Conservation (phyloP, 2,329 filamentous ascomycete species). For the Domatiomyces globalis region DNA sequence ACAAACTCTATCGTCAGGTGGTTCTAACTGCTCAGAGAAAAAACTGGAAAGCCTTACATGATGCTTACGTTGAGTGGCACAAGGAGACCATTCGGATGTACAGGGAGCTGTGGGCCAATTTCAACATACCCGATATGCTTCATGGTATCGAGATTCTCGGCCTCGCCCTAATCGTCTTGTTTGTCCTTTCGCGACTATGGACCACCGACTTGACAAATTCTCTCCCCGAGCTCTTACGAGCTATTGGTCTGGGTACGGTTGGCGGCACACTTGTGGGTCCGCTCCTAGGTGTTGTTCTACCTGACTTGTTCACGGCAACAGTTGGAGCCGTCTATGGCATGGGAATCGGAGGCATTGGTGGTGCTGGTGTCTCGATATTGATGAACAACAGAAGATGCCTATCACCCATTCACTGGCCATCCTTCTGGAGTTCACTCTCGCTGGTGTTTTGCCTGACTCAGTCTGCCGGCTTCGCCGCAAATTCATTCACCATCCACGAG, state of each 20-base stretch:
- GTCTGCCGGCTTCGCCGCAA: conserved; percentile 88
- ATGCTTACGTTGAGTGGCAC: conserved; percentile 60
- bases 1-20: conserved; percentile 13
- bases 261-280: conserved; percentile 27
- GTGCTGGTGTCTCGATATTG: conserved; percentile 19
- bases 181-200: conserved; percentile 55
- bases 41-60: conserved; percentile 30
- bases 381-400: conserved; percentile 28
- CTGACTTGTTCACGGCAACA: conserved; percentile 7
- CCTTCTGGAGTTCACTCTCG: conserved; percentile 78
- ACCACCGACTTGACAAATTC: conserved; percentile 40
- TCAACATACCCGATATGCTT: conserved; percentile 75
- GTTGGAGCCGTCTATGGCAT: conserved; percentile 24
- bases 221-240: conserved; percentile 38
- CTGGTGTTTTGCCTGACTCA: conserved; percentile 70
- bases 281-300: conserved; percentile 6
- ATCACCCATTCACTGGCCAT: conserved; percentile 35
- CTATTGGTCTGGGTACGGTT: conserved; percentile 36
- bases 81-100: conserved; percentile 63
- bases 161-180: conserved; percentile 51
- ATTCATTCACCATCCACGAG: conserved; percentile 98
- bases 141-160: conserved; percentile 60
- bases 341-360: conserved; percentile 33
- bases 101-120: conserved; percentile 77
- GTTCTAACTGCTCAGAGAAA: conserved; percentile 18